phyloP scores from a whole-genome alignment of 2,329 filamentous ascomycete species.

The Karstenula rhodostoma region DNA sequence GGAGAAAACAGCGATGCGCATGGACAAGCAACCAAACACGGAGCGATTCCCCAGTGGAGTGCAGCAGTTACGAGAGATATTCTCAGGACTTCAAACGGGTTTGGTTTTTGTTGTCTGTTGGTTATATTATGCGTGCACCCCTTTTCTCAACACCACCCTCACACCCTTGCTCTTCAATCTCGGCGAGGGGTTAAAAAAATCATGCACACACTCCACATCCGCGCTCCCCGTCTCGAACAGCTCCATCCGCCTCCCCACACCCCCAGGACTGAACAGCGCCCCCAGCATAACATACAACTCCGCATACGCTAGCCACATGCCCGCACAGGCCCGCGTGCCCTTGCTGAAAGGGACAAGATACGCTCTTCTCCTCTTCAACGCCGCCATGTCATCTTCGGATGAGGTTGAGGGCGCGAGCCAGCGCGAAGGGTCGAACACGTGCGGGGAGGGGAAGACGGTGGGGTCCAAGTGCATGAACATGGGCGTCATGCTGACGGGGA shows the following conservation, averaged over 20 bases:
- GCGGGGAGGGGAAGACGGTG: slow-evolving; percentile 28
- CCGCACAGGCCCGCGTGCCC: slow-evolving; percentile 39
- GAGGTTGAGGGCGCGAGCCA: slow-evolving; percentile 28
- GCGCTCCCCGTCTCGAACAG: slow-evolving; percentile 19
- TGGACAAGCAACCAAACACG: too few species aligned
- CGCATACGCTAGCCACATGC: slow-evolving; percentile 31
- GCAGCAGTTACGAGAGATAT: too few species aligned
- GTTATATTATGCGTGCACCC: background rate
- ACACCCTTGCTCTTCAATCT: slow-evolving; percentile 31
- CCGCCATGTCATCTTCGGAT: background rate
- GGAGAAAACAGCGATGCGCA: too few species aligned
- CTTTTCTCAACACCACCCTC: slow-evolving; percentile 21
- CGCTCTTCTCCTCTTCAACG: slow-evolving; percentile 18
- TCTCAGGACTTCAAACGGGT: too few species aligned
- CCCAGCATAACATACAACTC: slow-evolving; percentile 31
- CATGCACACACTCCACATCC: slow-evolving; percentile 31
- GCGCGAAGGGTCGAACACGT: slow-evolving; percentile 30
- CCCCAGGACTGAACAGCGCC: slow-evolving; percentile 25
- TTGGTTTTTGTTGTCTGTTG: too few species aligned
- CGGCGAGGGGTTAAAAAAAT: slow-evolving; percentile 39
- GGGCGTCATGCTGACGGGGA: slow-evolving; percentile 40
- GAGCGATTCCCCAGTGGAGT: too few species aligned
- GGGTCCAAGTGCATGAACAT: slow-evolving; percentile 31
- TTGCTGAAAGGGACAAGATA: slow-evolving; percentile 41
- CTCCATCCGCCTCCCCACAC: slow-evolving; percentile 16